Conservation (phyloP, 345 rosid species). For the Streptanthus diversifolius region DNA sequence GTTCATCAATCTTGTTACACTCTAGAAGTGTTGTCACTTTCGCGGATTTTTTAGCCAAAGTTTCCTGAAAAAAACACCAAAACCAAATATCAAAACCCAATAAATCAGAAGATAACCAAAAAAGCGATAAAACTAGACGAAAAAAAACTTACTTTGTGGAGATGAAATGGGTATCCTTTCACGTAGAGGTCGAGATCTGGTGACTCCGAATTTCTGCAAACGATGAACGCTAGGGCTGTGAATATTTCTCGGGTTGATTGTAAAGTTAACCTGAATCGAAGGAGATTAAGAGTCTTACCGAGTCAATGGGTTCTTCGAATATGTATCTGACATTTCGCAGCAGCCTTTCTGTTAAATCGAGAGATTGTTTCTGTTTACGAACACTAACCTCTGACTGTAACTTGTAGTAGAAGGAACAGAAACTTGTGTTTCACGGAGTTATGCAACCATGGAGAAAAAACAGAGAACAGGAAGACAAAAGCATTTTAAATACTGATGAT, state of each 20-base stretch:
- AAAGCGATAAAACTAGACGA: not conserved
- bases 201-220: conserved; percentile 43
- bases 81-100: not conserved
- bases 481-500: not conserved
- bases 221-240: not conserved
- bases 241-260: not conserved
- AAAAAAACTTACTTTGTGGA: conserved; percentile 44
- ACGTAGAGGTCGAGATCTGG: conserved; percentile 40
- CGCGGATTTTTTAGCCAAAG: conserved; percentile 59
- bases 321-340: conserved; percentile 17
- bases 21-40: conserved; percentile 48
- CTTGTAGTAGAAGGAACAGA: conserved; percentile 4
- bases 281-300: conserved; percentile 18
- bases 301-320: not conserved
- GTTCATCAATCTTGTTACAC: conserved; percentile 31
- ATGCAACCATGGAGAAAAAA: not conserved
- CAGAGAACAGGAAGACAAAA: not conserved
- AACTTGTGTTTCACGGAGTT: not conserved
- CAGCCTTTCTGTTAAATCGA: not conserved
- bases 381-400: not conserved
- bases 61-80: conserved; percentile 40
- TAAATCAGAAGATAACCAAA: not conserved
- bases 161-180: conserved; percentile 39
- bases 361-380: not conserved
- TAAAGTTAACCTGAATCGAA: not conserved